Conservation (phyloP, 2,329 filamentous ascomycete genomes). For the Biscogniauxia marginata region DNA sequence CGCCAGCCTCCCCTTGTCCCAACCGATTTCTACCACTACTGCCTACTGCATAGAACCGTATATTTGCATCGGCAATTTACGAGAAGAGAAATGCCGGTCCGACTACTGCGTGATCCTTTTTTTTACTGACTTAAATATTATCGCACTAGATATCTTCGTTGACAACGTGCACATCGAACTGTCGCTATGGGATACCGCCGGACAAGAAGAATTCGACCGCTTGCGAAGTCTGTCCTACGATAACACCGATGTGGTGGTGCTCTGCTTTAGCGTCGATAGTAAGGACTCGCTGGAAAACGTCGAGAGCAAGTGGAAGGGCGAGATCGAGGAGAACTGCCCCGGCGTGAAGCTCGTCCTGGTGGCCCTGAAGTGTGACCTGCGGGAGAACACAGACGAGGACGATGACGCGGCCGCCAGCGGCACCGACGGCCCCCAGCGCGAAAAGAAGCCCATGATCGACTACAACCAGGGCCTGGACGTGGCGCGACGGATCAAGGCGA, state of each 20-base stretch:
- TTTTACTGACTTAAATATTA: neutral
- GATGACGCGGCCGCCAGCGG: conserved; percentile 52
- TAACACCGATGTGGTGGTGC: conserved; percentile 97
- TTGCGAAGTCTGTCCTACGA: conserved; percentile 93
- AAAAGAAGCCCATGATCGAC: conserved; percentile 74
- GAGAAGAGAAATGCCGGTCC: too few species aligned
- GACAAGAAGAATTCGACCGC: conserved; percentile 98
- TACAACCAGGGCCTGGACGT: conserved; percentile 92
- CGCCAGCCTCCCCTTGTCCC: conserved; percentile 26
- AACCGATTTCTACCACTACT: neutral
- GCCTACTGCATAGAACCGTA: neutral
- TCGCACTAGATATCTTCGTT: conserved; percentile 82
- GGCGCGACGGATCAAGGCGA: conserved; percentile 84
- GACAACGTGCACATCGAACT: conserved; percentile 96
- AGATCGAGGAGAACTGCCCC: conserved; percentile 97
- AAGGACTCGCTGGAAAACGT: conserved; percentile 97
- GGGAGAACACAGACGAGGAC: conserved; percentile 73
- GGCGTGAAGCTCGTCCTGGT: conserved; percentile 93
- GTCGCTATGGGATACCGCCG: conserved; percentile 96
- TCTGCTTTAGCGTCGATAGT: conserved; percentile 97
- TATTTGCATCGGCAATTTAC: neutral
- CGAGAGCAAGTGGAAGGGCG: conserved; percentile 96
- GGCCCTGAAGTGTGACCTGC: conserved; percentile 93
- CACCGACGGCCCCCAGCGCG: conserved; percentile 41
- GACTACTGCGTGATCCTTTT: neutral